Evolutionary conservation across 129 eudicot species (phyloP), one percentile per base, ranked within the genome.

Genomic region (Kitagawia praeruptora): DNA sequence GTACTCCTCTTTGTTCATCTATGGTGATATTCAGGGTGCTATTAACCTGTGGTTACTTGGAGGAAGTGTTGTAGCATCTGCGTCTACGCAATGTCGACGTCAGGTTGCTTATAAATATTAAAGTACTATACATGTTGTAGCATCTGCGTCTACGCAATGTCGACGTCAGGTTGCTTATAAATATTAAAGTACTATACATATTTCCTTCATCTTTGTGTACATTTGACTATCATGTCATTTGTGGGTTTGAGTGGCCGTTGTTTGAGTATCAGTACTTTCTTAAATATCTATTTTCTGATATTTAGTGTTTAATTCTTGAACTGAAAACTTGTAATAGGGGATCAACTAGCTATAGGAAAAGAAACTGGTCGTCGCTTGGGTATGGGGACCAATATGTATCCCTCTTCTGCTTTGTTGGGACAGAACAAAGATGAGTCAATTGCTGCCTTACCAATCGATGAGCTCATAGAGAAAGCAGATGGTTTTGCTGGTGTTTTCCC

Each of bases 401-500:
- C 99, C 74, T 90, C 99, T 28, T 96, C 99, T 44, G 96, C 99
- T 81, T 88, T 96, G 80, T 93, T 96, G 45, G 98, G 99, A 74
- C 98, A 96, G 82, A 83, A 89, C 79, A 96, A 96, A 87, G 99
- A 96, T 64, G 99, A 96, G 86, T 92, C 99, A 2, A 91, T 92
- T 66, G 93, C 96, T 67, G 90, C 99, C 80, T 85, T 96, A 56
- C 99, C 99, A 4, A 83, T 96, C 54, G 99, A 96, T 70, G 99
- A 96, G 77, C 91, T 96, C 72, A 96, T 96, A 27, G 99, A 96
- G 81, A 90, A 96, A 83, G 99, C 99, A 27, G 99, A 96, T 82
- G 99, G 99, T 56, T 96, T 96, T 88, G 99, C 99, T 58, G 99
- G 99, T 56, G 99, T 96, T 75, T 96, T 96, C 78, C 99, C 99